Base-by-base conservation (phyloP, 2,329 filamentous ascomycete genomes). In the Aureobasidium sp. region DNA sequence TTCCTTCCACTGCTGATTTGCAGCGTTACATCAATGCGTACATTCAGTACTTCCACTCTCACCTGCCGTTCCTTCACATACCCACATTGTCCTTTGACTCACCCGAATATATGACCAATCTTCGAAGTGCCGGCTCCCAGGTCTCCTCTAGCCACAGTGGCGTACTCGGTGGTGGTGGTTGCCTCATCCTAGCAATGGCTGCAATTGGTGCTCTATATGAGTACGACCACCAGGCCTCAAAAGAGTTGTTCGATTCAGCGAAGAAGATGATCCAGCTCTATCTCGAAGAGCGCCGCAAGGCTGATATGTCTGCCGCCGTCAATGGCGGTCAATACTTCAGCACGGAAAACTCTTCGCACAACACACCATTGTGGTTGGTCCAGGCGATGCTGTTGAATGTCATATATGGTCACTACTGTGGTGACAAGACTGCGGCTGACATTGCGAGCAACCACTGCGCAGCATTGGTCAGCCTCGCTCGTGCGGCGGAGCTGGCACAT, bases 341-440 rank as follows among this genome's bases (percentile, higher is more conserved):
- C 27, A 20, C 59, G 15, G 76, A 80, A 13, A 78, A 75, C 63
- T 77, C 80, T 48, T 69, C 71, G 7, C 73, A 74, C 46, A 93
- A 84, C 61, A 86, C 92, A 2, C 93, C 93, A 0, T 81, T 97
- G 44, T 97, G 93, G 92, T 82, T 99, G 29, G 91, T 97, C 17
- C 94, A 97, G 75, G 91, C 93, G 0, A 97, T 97, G 93, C 80
- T 97, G 9, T 81, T 99, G 56, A 97, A 96, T 71, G 90, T 97
- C 41, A 89, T 97, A 17, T 97, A 96, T 72, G 93, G 93, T 15
- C 90, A 97, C 74, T 95, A 96, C 67, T 96, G 91, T 72, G 91
- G 90, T 41, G 93, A 97, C 73, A 93, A 95, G 77, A 87, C 86
- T 60, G 89, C 91, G 26, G 91, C 90, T 64, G 91, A 97, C 72